Evolutionary conservation across 1,139 yeast species (phyloP).

Genomic region (Yamadazyma oceani): DNA sequence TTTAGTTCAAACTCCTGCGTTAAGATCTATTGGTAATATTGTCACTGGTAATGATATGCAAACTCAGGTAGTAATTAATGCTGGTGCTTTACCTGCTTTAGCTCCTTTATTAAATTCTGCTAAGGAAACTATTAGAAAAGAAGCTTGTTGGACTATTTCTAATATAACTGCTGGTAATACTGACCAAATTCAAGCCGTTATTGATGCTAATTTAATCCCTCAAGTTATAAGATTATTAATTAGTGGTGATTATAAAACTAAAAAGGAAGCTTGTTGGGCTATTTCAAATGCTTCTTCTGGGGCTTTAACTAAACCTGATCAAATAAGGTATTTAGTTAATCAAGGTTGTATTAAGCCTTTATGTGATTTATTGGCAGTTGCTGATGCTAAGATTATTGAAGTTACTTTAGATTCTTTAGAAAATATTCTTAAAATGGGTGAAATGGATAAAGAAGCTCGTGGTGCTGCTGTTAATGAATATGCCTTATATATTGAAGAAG

Average conservation of each 20-base stretch:
- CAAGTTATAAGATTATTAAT: conserved; percentile 81
- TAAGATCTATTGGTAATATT: conserved; percentile 96
- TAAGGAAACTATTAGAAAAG: conserved; percentile 91
- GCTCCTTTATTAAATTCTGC: conserved; percentile 78
- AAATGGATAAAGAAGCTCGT: conserved; percentile 79
- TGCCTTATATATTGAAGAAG: conserved; percentile 92
- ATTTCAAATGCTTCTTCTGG: conserved; percentile 97
- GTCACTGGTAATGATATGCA: conserved; percentile 96
- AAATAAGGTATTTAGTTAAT: conserved; percentile 83
- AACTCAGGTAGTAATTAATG: conserved; percentile 91
- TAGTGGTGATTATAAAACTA: conserved; percentile 90
- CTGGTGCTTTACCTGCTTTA: conserved; percentile 87
- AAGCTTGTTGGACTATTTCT: conserved; percentile 98
- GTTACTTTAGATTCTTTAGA: conserved; percentile 95
- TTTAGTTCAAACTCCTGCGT: conserved; percentile 92
- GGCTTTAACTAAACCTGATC: conserved; percentile 89
- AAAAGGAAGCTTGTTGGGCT: conserved; percentile 99
- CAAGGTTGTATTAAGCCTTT: conserved; percentile 98
- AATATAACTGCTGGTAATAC: conserved; percentile 97
- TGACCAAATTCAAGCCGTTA: conserved; percentile 94
- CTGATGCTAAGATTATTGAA: conserved; percentile 89
- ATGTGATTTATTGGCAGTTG: conserved; percentile 85
- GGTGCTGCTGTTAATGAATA: conserved; percentile 74
- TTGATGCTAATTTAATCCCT: conserved; percentile 91
- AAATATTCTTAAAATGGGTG: conserved; percentile 92